phyloP scores from a whole-genome alignment of 2,329 filamentous ascomycete genomes.

The Chrysosporium keratinophilum region DNA sequence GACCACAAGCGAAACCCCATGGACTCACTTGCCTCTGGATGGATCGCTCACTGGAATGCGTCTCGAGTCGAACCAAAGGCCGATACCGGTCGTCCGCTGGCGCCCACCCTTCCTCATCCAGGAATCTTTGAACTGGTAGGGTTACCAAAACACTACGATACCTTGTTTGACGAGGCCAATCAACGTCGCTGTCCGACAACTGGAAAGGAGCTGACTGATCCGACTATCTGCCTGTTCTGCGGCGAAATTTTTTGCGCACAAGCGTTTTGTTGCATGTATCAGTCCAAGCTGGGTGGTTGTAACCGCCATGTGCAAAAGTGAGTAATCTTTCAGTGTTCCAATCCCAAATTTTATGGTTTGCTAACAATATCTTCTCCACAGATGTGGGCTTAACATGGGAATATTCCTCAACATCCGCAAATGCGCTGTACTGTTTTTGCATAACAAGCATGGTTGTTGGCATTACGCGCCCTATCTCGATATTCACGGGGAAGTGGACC shows the following conservation, averaged over 20 bases:
- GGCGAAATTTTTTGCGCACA: conserved; percentile 96
- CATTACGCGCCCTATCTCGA: conserved; percentile 87
- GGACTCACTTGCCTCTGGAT: conserved; percentile 50
- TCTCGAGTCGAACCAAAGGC: conserved; percentile 25
- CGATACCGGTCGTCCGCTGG: conserved; percentile 25
- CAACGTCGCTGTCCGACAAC: conserved; percentile 74
- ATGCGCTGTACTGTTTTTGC: conserved; percentile 81
- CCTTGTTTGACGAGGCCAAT: conserved; percentile 83
- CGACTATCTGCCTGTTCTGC: conserved; percentile 85
- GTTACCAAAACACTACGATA: conserved; percentile 82
- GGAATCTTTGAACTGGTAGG: conserved; percentile 90
- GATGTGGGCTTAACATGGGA: conserved; percentile 82
- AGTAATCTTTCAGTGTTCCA: conserved; percentile 25
- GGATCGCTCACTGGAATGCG: conserved; percentile 51
- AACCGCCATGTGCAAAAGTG: conserved; percentile 84
- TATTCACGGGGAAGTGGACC: conserved; percentile 88
- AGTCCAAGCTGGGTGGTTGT: conserved; percentile 65
- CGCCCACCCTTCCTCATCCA: conserved; percentile 60
- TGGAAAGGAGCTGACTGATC: conserved; percentile 82
- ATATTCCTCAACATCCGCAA: conserved; percentile 95
- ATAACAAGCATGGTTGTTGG: conserved; percentile 72
- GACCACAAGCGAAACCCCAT: conserved; percentile 34
- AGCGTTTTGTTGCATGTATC: conserved; percentile 71
- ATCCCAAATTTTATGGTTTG: background rate
- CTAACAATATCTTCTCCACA: conserved; percentile 28